Evolutionary conservation across 148 eudicot species (phyloP).

Genomic region (Amaranthus hypochondriacus): DNA sequence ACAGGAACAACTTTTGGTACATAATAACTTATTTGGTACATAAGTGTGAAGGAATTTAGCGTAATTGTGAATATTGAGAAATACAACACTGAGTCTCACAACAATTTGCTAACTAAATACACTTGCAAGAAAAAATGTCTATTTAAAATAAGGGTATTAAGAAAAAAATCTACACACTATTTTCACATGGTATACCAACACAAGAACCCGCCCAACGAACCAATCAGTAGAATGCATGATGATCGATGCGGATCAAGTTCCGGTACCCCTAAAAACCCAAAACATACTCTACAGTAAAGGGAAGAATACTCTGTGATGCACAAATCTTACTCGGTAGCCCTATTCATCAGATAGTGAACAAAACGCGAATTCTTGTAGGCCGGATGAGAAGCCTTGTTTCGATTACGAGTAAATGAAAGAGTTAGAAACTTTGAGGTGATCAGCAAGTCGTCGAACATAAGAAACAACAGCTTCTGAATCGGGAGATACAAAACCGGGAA

Average conservation of each 20-base stretch:
- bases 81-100: slow-evolving; percentile 10
- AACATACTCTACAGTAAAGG: not conserved
- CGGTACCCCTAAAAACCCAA: not conserved
- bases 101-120: slow-evolving; percentile 27
- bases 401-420: slow-evolving; percentile 33
- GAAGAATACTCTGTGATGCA: slow-evolving; percentile 9
- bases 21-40: slow-evolving; percentile 20
- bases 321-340: not conserved
- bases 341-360: not conserved
- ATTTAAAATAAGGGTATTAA: not conserved
- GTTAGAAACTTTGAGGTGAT: slow-evolving; percentile 59
- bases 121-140: slow-evolving; percentile 13
- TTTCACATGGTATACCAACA: slow-evolving; percentile 19
- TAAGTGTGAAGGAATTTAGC: slow-evolving; percentile 16
- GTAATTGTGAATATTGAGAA: slow-evolving; percentile 1
- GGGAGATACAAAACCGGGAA: slow-evolving; percentile 60
- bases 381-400: not conserved
- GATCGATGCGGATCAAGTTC: not conserved
- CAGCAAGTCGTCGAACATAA: slow-evolving; percentile 57
- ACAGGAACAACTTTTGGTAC: slow-evolving; percentile 3
- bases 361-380: not conserved
- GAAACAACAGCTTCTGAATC: slow-evolving; percentile 67
- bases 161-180: slow-evolving; percentile 19
- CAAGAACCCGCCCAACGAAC: slow-evolving; percentile 3
- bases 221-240: slow-evolving; percentile 11